Evolutionary conservation across 768 basidiomycete genomes (phyloP), one percentile per base, ranked within the genome.

Genomic region (Chiua virens): DNA sequence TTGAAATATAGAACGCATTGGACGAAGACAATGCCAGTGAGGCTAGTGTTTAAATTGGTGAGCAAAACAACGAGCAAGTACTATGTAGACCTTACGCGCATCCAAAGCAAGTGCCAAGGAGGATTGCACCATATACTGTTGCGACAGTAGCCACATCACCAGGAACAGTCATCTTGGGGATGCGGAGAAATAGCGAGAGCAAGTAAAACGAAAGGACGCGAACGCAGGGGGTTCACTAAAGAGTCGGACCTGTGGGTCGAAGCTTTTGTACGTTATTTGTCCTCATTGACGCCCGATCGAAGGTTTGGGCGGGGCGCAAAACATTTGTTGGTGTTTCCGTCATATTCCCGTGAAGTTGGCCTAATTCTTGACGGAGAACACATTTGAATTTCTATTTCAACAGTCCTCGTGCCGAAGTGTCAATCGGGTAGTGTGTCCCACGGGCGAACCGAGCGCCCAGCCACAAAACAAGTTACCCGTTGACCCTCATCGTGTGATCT

Each of bases 241-340:
- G 20, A 36, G n/a, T 13, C 13, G 11, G 39, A 47, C 7, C 18
- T 23, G 25, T 22, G 20, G 5, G 45, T 40, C 36, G 15, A 48
- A 56, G 47, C 32, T 65, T 68, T 68, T 70, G 63, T 67, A 68
- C 52, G 56, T 70, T 68, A 59, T 70, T 67, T 62, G 66, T 59
- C 48, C 50, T 57, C 61, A 65, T 67, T 69, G 68, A 67, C 44
- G 35, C 47, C 28, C 49, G 59, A 62, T 59, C 51, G 56, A 58
- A 47, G 41, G 51, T 53, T 60, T n/a, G 52, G 40, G 53, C 47
- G 42, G 55, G 35, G 40, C 42, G 30, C 4, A 51, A 39, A 53
- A 40, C 35, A 55, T 60, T 54, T 57, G 32, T 47, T 46, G 20
- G 30, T 28, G n/a, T 51, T 46, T 39, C 49, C 53, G 60, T 42